Evolutionary conservation across 805 yeast genomes (phyloP).

Genomic region (Candida caryicola): DNA sequence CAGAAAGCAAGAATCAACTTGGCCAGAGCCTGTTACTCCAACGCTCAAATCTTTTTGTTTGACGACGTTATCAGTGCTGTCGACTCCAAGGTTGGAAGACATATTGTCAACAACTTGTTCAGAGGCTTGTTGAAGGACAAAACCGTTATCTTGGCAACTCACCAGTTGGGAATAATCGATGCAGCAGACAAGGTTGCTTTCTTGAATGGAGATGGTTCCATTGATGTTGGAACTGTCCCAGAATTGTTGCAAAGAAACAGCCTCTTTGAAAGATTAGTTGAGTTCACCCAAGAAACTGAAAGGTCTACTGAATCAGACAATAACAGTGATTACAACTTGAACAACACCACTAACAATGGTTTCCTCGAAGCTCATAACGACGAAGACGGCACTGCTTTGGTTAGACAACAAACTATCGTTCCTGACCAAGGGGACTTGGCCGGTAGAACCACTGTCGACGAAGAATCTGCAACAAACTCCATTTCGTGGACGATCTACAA

Average conservation of each 20-base stretch:
- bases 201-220: conserved; percentile 41
- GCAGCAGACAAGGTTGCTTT: conserved; percentile 38
- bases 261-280: conserved; percentile 51
- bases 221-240: conserved; percentile 35
- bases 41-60: conserved; percentile 31
- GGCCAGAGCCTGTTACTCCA: conserved; percentile 42
- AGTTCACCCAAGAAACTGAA: conserved; percentile 32
- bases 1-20: conserved; percentile 45
- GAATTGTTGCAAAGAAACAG: conserved; percentile 35
- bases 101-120: conserved; percentile 36
- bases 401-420: conserved; percentile 2
- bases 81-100: conserved; percentile 42
- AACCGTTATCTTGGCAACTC: conserved; percentile 42
- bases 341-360: neutral
- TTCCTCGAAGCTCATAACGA: neutral
- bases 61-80: conserved; percentile 47
- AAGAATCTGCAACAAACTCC: conserved; percentile 38
- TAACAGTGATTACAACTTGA: conserved; percentile 10
- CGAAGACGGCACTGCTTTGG: conserved; percentile 4
- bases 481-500: conserved; percentile 39
- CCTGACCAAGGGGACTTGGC: conserved; percentile 7
- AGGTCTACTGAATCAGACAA: conserved; percentile 18
- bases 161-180: conserved; percentile 39
- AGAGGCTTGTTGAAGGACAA: conserved; percentile 29
- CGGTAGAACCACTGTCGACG: conserved; percentile 37